Evolutionary conservation across 495 filamentous ascomycete genomes (phyloP).

Genomic region (Aspergillus affinis): DNA sequence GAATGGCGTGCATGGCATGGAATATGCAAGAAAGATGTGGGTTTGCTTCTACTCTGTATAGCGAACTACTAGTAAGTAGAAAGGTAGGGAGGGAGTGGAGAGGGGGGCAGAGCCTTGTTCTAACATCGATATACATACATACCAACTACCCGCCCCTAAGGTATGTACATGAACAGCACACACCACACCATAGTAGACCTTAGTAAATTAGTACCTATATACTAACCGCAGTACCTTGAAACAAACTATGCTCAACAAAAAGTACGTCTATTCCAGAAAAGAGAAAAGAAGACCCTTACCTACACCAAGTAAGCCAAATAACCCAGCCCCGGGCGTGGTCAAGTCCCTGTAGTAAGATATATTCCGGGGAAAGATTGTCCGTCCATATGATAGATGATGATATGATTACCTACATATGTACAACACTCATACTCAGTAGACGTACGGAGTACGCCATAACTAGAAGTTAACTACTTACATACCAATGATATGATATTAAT

Average conservation of each 20-base stretch:
- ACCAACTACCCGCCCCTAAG: not conserved
- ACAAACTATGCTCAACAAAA: not conserved
- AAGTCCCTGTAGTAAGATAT: not conserved
- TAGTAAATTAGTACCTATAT: not conserved
- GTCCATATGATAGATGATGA: not conserved
- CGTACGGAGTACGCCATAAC: too few species aligned
- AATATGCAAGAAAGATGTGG: conserved; percentile 7
- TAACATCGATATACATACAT: not conserved
- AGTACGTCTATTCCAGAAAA: not conserved
- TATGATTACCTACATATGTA: not conserved
- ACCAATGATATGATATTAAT: too few species aligned
- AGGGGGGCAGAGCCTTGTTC: not conserved
- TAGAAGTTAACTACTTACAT: too few species aligned
- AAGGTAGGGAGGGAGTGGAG: not conserved
- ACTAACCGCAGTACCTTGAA: not conserved
- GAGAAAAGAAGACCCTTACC: not conserved
- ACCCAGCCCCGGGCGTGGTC: too few species aligned
- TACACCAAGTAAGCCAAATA: not conserved
- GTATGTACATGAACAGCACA: not conserved
- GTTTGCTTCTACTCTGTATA: not conserved
- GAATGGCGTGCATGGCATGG: conserved; percentile 7
- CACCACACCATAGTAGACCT: too few species aligned
- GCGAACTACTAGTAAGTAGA: not conserved
- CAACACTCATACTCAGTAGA: not conserved
- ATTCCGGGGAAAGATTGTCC: not conserved